phyloP scores from a whole-genome alignment of 257 asterid genomes.

The Ilex aquifolium region DNA sequence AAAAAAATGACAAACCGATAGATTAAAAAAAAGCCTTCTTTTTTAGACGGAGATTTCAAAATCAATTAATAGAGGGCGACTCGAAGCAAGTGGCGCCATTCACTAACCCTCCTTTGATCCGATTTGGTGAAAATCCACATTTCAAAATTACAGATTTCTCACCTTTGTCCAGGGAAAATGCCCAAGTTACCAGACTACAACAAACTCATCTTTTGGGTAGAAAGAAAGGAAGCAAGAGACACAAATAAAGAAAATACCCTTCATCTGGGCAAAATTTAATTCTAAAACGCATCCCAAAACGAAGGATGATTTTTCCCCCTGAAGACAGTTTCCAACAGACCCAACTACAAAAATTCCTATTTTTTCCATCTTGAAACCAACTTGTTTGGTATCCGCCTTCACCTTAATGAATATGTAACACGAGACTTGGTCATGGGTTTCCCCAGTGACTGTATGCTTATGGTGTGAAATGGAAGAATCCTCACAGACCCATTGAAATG shows the following conservation, averaged over 20 bases:
- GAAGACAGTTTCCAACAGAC: constrained; percentile 38
- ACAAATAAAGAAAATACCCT: constrained; percentile 50
- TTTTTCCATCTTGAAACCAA: constrained; percentile 24
- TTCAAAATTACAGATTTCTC: constrained; percentile 42
- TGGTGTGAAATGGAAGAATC: not conserved
- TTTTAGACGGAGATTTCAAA: too few relatives aligned
- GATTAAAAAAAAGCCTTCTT: too few relatives aligned
- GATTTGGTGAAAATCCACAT: constrained; percentile 43
- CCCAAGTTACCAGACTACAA: constrained; percentile 9
- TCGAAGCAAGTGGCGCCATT: too few relatives aligned
- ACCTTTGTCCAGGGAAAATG: constrained; percentile 20
- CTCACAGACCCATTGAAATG: not conserved
- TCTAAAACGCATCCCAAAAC: constrained; percentile 11
- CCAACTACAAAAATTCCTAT: constrained; percentile 58
- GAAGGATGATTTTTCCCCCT: constrained; percentile 31
- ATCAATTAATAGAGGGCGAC: too few relatives aligned
- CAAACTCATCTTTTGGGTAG: constrained; percentile 10
- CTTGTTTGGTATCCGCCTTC: not conserved
- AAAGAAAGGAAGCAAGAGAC: constrained; percentile 19
- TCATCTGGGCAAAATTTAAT: constrained; percentile 35
- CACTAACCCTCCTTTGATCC: constrained; percentile 16
- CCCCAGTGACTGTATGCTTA: constrained; percentile 8
- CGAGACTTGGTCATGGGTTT: constrained; percentile 5
- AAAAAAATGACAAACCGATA: too few relatives aligned
- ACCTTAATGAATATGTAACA: not conserved